Evolutionary conservation across 2,329 filamentous ascomycete genomes (phyloP).

Genomic region (Arthrinium phaeospermum): DNA sequence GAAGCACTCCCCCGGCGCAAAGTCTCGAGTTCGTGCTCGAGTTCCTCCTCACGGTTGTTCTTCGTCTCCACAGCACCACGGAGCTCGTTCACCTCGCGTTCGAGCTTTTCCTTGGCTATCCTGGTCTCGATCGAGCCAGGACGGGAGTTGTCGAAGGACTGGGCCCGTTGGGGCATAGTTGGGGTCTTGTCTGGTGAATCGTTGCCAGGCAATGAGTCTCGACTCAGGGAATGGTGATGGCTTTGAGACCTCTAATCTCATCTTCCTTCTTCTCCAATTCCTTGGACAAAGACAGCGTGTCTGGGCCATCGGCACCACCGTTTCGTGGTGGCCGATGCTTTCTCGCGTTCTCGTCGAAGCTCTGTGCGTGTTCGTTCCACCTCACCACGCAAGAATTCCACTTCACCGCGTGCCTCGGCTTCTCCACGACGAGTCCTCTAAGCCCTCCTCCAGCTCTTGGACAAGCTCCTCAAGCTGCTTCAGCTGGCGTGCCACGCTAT

Average conservation of each 20-base stretch:
- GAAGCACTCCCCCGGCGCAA: slow-evolving; percentile 56
- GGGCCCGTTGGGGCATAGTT: slow-evolving; percentile 37
- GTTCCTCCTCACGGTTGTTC: slow-evolving; percentile 76
- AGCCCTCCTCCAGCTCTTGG: slow-evolving; percentile 92
- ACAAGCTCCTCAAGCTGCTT: slow-evolving; percentile 97
- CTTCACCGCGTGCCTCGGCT: slow-evolving; percentile 92
- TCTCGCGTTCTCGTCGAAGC: slow-evolving; percentile 85
- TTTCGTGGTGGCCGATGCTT: slow-evolving; percentile 69
- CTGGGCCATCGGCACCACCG: slow-evolving; percentile 46
- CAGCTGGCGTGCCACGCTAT: slow-evolving; percentile 86
- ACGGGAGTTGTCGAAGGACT: slow-evolving; percentile 47
- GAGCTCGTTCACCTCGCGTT: slow-evolving; percentile 81
- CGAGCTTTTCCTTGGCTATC: slow-evolving; percentile 70
- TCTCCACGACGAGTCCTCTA: slow-evolving; percentile 95
- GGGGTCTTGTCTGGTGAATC: slow-evolving; percentile 43
- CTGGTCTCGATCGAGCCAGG: slow-evolving; percentile 61
- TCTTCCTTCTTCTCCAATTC: slow-evolving; percentile 95
- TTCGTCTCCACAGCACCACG: slow-evolving; percentile 76
- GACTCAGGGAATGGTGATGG: slow-evolving; percentile 93
- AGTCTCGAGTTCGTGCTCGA: slow-evolving; percentile 79
- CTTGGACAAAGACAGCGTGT: slow-evolving; percentile 62
- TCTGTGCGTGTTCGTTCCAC: slow-evolving; percentile 91
- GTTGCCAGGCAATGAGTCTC: slow-evolving; percentile 64
- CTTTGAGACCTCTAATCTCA: slow-evolving; percentile 94
- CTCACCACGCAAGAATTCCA: slow-evolving; percentile 93